phyloP scores from a whole-genome alignment of 345 rosid species.

The Schrenkiella parvula region DNA sequence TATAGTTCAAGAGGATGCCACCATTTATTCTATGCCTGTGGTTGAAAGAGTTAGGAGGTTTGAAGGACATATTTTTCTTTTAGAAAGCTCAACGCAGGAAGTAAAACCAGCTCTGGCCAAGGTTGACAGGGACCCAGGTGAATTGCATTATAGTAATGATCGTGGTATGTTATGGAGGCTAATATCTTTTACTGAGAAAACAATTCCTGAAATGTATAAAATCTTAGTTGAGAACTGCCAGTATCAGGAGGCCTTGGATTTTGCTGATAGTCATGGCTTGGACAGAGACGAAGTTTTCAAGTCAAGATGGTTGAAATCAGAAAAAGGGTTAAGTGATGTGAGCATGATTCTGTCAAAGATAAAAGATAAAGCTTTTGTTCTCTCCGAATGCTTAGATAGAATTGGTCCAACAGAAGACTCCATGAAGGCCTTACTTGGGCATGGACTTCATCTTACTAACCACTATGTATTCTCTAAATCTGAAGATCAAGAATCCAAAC shows the following conservation, averaged over 20 bases:
- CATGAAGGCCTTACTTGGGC: conserved; percentile 62
- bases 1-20: conserved; percentile 50
- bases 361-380: conserved; percentile 65
- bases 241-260: conserved; percentile 68
- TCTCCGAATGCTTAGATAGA: conserved; percentile 74
- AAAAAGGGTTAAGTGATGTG: conserved; percentile 53
- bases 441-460: conserved; percentile 61
- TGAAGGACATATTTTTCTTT: conserved; percentile 60
- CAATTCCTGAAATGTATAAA: conserved; percentile 75
- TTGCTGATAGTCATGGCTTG: conserved; percentile 74
- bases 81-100: conserved; percentile 50
- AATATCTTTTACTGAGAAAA: conserved; percentile 71
- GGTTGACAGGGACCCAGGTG: conserved; percentile 37
- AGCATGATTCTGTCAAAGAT: conserved; percentile 54
- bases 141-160: conserved; percentile 28
- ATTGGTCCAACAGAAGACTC: conserved; percentile 82
- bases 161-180: conserved; percentile 56
- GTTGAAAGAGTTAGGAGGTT: conserved; percentile 53
- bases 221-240: conserved; percentile 55
- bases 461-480: conserved; percentile 47
- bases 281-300: conserved; percentile 78
- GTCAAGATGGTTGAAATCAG: conserved; percentile 79
- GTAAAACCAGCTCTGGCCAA: conserved; percentile 30
- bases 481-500: conserved; percentile 48
- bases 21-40: conserved; percentile 53